Base-by-base conservation (phyloP, 2,329 filamentous ascomycete species). In the Colletotrichum magnum region DNA sequence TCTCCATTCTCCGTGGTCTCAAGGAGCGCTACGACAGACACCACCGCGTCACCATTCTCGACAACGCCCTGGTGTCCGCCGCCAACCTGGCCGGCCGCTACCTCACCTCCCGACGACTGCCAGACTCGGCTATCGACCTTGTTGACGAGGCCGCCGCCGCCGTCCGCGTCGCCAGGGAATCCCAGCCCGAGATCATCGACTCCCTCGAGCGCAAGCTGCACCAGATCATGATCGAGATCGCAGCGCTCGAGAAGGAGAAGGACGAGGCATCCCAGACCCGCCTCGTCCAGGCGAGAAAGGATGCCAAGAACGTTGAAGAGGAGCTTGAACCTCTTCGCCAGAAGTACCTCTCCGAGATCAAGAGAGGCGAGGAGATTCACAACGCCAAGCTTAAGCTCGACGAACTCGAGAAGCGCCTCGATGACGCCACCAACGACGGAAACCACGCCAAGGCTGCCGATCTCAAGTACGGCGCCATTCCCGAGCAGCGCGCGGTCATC, bases 1-100 rank as follows among this genome's bases (percentile, higher is more conserved):
- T 99, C 72, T 99, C 96, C 24, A 99, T 99, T 77, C 91, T 99
- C n/a, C 94, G 96, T 86, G 96, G 96, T 78, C 85, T 99, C 72
- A 99, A 98, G 85, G 95, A 98, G 80, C 94, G 94, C 79, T 99
- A 98, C 82, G 96, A 99, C 83, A 94, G 97, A 58, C 96, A 99
- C 81, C 96, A 99, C 80, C 95, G 95, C 86, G 96, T 99, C 76
- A 98, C 91, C 73, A 99, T 99, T 73, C 90, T 95, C 51, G 96
- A 99, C 77, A 94, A 92, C 76, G 96, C 96, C 72, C 93, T 99
- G 71, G 95, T 99, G 16, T 89, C 95, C 58, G 90, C 96, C 5
- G 94, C 96, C n/a, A 97, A 91, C 64, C 89, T 99, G 60, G 96
- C 96, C 15, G 93, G 95, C 56, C 92, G 96, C 65, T 99, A 99